These are phyloP conservation scores for Mortierella hygrophila DNA, from an alignment of 192 early-diverging fungal genomes.

Conservation along the genomic window DNA sequence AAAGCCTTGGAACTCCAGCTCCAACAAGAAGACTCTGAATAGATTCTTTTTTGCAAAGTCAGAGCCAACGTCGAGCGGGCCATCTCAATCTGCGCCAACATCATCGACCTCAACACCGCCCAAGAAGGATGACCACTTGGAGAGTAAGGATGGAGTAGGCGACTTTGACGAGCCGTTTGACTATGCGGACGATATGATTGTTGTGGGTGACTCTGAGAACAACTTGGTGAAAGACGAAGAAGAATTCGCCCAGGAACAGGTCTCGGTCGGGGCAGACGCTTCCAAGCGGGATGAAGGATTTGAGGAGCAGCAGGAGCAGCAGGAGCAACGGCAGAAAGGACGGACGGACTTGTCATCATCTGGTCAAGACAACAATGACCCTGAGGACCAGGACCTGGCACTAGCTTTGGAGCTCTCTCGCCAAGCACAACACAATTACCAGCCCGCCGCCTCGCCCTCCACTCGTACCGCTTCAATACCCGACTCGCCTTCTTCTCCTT, in stretches of 20 bases:
- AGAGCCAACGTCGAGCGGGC: background rate
- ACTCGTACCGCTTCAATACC: background rate
- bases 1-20: slow-evolving; percentile 54
- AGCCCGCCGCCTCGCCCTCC: too few relatives aligned
- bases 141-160: background rate
- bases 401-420: slow-evolving; percentile 29
- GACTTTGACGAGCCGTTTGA: background rate
- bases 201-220: background rate
- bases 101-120: background rate
- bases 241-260: slow-evolving; percentile 8
- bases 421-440: background rate
- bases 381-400: slow-evolving; percentile 15
- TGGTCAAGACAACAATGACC: background rate
- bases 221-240: background rate
- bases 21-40: slow-evolving; percentile 50
- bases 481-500: background rate
- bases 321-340: background rate
- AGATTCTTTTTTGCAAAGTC: slow-evolving; percentile 36
- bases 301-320: slow-evolving; percentile 11
- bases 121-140: background rate
- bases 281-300: slow-evolving; percentile 6
- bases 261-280: slow-evolving; percentile 9
- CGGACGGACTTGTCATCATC: background rate
- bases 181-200: background rate
- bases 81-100: background rate